Evolutionary conservation across 2,329 filamentous ascomycete genomes (phyloP), one percentile per base, ranked within the genome.

Genomic region (Ophiognomonia clavigignenti-juglandacearum): DNA sequence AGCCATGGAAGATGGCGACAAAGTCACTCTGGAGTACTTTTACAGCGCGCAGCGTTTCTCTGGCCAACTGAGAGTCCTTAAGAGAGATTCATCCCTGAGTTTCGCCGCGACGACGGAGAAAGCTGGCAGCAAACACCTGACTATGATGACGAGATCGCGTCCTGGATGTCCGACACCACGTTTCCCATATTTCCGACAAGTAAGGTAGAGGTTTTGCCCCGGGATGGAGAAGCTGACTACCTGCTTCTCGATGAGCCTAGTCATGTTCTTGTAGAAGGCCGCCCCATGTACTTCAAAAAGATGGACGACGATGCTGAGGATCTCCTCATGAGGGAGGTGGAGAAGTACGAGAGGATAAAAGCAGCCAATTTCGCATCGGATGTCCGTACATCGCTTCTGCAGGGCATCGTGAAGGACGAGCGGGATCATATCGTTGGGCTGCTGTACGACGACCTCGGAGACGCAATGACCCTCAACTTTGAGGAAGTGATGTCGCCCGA

Each of bases 321-420:
- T 22, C 20, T 39, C 34, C 26, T 29, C 9, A 24, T 22, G 14
- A 19, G 18, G 4, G 35, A 45, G 26, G n/a, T 39, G 20, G 26
- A 19, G 10, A 39, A 36, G 20, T 37, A 39, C 20, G 36, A 39
- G n/a, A 45, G 32, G 20, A 45, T 45, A 23, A 14, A 7, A 11
- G 14, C 9, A 37, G 43, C 43, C 6, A 23, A 6, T 4, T 34
- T 39, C 13, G 9, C 27, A 27, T 16, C 6, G n/a, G 36, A 45
- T 23, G 43, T 45, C 27, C 43, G 43, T 13, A 45, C 43, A n/a
- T 45, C 43, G 6, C 14, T 4, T 14, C 36, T 45, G 18, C 29
- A 39, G 18, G 43, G 27, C 14, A 45, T 45, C 13, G 35, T 45
- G 11, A 10, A 39, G 39, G 43, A 45, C 26, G n/a, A n/a, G 6